phyloP scores from a whole-genome alignment of 2,329 filamentous ascomycete species.

The Tolypocladium ophioglossoides region DNA sequence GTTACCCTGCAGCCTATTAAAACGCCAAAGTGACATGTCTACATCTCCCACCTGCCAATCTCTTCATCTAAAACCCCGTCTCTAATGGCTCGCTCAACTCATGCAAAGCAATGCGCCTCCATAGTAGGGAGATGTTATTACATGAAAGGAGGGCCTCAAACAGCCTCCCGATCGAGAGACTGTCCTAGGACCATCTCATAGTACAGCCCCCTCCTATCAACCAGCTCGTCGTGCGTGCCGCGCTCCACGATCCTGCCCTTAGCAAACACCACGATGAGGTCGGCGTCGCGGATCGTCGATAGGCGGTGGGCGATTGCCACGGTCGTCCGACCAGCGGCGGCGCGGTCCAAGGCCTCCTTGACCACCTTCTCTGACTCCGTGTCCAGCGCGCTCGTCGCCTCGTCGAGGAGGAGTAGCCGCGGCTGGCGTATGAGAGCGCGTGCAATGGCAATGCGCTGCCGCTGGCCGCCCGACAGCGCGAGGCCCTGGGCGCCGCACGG shows the following conservation, averaged over 20 bases:
- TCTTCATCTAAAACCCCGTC: too few relatives aligned
- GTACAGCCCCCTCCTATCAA: constrained; percentile 37
- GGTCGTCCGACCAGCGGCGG: constrained; percentile 35
- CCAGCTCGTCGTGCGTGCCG: constrained; percentile 50
- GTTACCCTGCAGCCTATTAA: too few relatives aligned
- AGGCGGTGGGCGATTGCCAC: constrained; percentile 56
- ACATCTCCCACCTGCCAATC: too few relatives aligned
- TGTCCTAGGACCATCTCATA: constrained; percentile 41
- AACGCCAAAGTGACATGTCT: too few relatives aligned
- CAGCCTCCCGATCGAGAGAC: constrained; percentile 24
- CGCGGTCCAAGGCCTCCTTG: constrained; percentile 47
- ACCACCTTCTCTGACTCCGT: constrained; percentile 56
- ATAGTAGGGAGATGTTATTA: too few relatives aligned
- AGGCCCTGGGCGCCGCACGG: constrained; percentile 56
- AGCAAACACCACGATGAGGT: constrained; percentile 51
- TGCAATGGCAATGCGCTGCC: constrained; percentile 64
- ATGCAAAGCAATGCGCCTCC: too few relatives aligned
- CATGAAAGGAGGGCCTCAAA: not conserved
- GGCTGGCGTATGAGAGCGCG: constrained; percentile 59
- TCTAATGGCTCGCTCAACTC: too few relatives aligned
- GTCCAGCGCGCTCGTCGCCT: constrained; percentile 57
- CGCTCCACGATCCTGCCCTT: constrained; percentile 38
- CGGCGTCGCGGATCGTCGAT: constrained; percentile 44
- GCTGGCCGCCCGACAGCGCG: constrained; percentile 61
- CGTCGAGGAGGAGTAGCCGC: constrained; percentile 58